Percentiles rank a stretch among this genome's conserved stretches.
Conservation (phyloP, 2,329 filamentous ascomycete species). For the Exophiala bonariae region DNA sequence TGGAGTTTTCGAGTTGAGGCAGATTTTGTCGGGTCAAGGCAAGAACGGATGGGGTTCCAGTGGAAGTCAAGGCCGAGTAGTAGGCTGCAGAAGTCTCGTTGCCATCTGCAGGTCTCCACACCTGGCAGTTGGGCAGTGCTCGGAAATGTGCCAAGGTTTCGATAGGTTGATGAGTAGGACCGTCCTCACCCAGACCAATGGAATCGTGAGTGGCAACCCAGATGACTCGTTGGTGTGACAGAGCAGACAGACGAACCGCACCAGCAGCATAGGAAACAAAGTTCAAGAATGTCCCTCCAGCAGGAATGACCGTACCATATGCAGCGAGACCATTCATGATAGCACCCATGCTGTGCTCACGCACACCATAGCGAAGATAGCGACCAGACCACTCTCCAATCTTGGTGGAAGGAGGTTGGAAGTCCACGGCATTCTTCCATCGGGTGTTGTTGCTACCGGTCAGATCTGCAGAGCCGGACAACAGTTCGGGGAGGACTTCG, state of each 20-base stretch:
- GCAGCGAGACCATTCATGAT: conserved; percentile 76
- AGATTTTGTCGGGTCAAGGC: conserved; percentile 97
- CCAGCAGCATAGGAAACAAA: conserved; percentile 98
- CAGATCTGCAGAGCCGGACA: conserved; percentile 96
- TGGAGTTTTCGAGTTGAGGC: conserved; percentile 92
- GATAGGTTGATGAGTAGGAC: conserved; percentile 97
- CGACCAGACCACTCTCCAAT: conserved; percentile 89
- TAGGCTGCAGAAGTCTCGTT: conserved; percentile 98
- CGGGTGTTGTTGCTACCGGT: conserved; percentile 98
- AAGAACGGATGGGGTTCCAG: conserved; percentile 87
- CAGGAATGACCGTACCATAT: conserved; percentile 93
- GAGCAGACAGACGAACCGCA: conserved; percentile 87
- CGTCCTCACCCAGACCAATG: conserved; percentile 97
- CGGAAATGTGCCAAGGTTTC: conserved; percentile 98
- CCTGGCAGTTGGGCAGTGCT: conserved; percentile 97
- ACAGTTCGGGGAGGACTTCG: conserved; percentile 77
- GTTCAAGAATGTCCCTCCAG: conserved; percentile 96
- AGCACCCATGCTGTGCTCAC: conserved; percentile 53
- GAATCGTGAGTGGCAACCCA: conserved; percentile 99
- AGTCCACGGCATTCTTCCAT: conserved; percentile 96
- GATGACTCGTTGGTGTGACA: conserved; percentile 87
- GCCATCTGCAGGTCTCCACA: conserved; percentile 97
- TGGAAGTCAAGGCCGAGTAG: conserved; percentile 89
- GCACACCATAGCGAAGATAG: conserved; percentile 64
- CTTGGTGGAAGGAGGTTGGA: conserved; percentile 83